A percentile compares a stretch with the other conserved stretches of the same genome.
Conservation (phyloP, 352 stramenopile genomes). For the Globisporangium nagaii region DNA sequence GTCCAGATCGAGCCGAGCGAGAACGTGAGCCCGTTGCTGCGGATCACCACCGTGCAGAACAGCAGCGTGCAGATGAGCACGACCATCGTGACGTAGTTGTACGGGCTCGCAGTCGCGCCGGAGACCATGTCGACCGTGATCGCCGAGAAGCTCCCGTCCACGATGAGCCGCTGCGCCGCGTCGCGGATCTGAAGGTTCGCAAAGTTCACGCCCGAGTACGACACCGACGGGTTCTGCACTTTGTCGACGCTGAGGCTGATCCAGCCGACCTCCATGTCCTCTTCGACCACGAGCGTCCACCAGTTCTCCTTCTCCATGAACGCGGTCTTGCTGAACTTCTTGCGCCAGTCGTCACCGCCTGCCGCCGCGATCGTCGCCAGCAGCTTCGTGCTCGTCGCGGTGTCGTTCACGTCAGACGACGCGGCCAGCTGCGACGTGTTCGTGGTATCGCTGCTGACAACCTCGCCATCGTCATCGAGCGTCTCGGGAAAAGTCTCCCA, state of each 20-base stretch:
- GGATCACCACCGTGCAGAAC: constrained; percentile 81
- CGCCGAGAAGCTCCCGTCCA: constrained; percentile 53
- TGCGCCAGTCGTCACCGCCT: neutral
- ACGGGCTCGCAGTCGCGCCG: constrained; percentile 63
- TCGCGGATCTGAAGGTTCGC: constrained; percentile 53
- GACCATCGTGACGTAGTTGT: constrained; percentile 87
- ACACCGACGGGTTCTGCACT: constrained; percentile 69
- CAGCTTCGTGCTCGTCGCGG: neutral
- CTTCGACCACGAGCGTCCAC: constrained; percentile 50
- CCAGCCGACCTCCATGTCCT: constrained; percentile 63
- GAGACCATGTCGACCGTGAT: constrained; percentile 69
- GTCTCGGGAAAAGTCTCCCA: constrained; percentile 33
- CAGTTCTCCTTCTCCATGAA: constrained; percentile 10
- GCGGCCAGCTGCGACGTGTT: neutral
- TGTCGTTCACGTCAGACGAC: neutral
- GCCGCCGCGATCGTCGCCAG: neutral
- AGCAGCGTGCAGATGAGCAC: constrained; percentile 75
- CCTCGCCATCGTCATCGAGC: neutral
- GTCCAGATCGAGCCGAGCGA: constrained; percentile 84
- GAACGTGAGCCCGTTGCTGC: constrained; percentile 77
- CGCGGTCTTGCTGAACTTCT: constrained; percentile 1
- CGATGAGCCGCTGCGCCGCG: constrained; percentile 43
- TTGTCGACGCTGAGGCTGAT: constrained; percentile 55
- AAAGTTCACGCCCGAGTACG: constrained; percentile 66
- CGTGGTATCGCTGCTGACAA: neutral